Conservation (phyloP, 2,329 filamentous ascomycete species). For the Phaeomoniella chlamydospora region DNA sequence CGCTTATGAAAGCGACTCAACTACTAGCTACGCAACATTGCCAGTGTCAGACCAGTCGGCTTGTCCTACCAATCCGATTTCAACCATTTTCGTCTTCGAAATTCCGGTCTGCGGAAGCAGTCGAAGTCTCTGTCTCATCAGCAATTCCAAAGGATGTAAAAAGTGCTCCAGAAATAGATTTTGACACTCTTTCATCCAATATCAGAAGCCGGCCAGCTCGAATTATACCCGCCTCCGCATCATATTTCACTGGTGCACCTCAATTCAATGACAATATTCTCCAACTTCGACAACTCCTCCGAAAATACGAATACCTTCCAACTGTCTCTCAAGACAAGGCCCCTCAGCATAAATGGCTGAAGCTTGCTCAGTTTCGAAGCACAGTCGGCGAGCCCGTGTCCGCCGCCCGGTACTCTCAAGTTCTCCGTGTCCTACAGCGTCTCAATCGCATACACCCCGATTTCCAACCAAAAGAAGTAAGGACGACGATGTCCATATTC, state of each 20-base stretch:
- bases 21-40: too few relatives aligned
- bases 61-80: too few relatives aligned
- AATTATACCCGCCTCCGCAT: conserved; percentile 67
- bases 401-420: conserved; percentile 62
- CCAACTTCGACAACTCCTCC: conserved; percentile 54
- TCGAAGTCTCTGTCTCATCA: too few relatives aligned
- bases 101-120: too few relatives aligned
- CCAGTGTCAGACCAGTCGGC: too few relatives aligned
- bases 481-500: conserved; percentile 51
- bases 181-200: conserved; percentile 13
- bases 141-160: too few relatives aligned
- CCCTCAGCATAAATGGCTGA: conserved; percentile 67
- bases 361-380: conserved; percentile 59
- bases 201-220: conserved; percentile 41
- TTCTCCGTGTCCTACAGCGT: conserved; percentile 61
- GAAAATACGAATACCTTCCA: conserved; percentile 61
- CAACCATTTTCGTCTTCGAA: too few relatives aligned
- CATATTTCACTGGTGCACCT: conserved; percentile 86
- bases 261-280: conserved; percentile 77
- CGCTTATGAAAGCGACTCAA: too few relatives aligned
- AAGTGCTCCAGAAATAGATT: conserved; percentile 30
- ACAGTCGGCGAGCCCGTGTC: conserved; percentile 59
- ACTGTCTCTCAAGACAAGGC: conserved; percentile 49
- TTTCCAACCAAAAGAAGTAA: conserved; percentile 58
- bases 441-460: conserved; percentile 75